Evolutionary conservation across 2,329 filamentous ascomycete species (phyloP).

Genomic region (Penicillium sp.): DNA sequence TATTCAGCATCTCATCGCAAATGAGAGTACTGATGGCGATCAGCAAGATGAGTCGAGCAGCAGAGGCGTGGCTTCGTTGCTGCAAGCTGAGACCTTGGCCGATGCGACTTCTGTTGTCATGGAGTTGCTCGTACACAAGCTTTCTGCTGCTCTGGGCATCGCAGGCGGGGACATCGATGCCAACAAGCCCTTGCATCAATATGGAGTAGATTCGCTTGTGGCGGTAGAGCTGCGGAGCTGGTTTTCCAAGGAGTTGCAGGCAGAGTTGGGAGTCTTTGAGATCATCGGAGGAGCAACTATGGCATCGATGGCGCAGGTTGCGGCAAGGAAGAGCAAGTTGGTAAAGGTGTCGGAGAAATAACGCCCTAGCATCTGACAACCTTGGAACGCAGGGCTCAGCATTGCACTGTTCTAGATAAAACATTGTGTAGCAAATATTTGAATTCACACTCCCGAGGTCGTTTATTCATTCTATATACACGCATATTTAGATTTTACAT

Average conservation of each 20-base stretch:
- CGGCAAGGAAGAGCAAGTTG: neutral
- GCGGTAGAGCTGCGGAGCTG: conserved; percentile 49
- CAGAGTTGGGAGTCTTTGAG: conserved; percentile 40
- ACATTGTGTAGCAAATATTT: neutral
- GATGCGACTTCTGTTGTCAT: conserved; percentile 19
- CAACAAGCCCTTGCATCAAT: conserved; percentile 30
- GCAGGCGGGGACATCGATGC: conserved; percentile 32
- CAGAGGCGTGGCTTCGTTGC: neutral
- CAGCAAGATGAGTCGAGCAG: neutral
- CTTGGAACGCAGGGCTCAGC: too few species aligned
- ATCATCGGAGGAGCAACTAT: conserved; percentile 37
- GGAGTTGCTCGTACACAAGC: conserved; percentile 28
- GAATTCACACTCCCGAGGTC: too few species aligned
- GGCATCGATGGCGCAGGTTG: neutral
- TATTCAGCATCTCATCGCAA: neutral
- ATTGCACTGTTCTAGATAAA: neutral
- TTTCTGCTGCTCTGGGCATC: conserved; percentile 38
- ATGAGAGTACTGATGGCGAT: neutral
- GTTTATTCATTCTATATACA: neutral
- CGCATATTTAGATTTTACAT: neutral
- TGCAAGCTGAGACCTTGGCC: neutral
- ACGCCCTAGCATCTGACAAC: neutral
- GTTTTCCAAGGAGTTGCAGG: conserved; percentile 36
- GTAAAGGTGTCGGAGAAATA: neutral
- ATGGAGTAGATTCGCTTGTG: conserved; percentile 47